Conservation (phyloP, 1,139 yeast species). For the Sugiyamaella sp. region DNA sequence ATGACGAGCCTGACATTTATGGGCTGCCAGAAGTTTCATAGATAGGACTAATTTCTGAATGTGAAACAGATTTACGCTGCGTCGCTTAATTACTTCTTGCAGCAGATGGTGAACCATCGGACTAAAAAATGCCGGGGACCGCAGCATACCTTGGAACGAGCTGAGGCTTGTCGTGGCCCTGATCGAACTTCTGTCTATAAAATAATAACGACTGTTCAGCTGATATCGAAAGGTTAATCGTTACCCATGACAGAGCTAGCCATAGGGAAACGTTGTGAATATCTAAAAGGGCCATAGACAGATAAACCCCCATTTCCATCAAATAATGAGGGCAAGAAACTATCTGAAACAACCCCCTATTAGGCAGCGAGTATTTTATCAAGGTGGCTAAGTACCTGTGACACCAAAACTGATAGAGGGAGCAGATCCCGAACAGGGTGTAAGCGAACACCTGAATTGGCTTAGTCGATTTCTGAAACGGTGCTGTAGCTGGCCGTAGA, state of each 20-base stretch:
- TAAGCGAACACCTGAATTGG: background rate
- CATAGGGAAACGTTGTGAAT: conserved; percentile 16
- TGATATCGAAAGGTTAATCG: conserved; percentile 60
- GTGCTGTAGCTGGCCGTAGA: background rate
- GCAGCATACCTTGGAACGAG: conserved; percentile 36
- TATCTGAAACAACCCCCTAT: conserved; percentile 51
- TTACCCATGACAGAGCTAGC: conserved; percentile 57
- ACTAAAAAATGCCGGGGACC: conserved; percentile 31
- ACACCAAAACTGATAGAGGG: conserved; percentile 58
- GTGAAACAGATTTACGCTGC: too few species aligned
- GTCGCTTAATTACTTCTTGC: too few species aligned
- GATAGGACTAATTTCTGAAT: too few species aligned
- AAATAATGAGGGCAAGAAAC: conserved; percentile 80
- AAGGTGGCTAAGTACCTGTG: conserved; percentile 65
- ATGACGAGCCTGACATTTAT: too few species aligned
- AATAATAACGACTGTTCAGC: conserved; percentile 61
- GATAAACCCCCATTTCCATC: conserved; percentile 70
- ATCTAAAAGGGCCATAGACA: conserved; percentile 28
- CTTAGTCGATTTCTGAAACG: background rate
- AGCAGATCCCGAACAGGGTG: conserved; percentile 48
- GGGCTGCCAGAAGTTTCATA: too few species aligned
- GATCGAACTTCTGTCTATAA: conserved; percentile 46
- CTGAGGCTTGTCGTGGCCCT: conserved; percentile 27
- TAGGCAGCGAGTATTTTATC: conserved; percentile 69
- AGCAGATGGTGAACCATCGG: too few species aligned